These are phyloP conservation scores for Crithidia expoeki DNA, from an alignment of 208 protist genomes.

Conservation along the genomic window DNA sequence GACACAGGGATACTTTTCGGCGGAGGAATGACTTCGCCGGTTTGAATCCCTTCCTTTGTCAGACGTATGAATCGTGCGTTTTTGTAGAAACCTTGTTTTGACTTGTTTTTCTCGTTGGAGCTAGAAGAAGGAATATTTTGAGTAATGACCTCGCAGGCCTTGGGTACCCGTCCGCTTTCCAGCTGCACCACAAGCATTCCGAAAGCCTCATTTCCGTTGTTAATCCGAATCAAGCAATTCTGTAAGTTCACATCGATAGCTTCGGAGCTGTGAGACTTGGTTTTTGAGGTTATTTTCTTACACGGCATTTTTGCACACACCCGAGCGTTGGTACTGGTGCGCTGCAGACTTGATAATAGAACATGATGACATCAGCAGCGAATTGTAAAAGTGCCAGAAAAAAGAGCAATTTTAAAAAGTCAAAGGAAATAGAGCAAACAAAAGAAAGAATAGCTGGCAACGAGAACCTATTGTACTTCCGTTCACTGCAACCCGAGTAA, in stretches of 20 bases:
- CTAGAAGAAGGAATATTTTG: conserved; percentile 43
- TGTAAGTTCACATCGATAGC: conserved; percentile 27
- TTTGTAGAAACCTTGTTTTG: conserved; percentile 62
- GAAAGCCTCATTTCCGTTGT: conserved; percentile 30
- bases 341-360: background rate
- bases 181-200: conserved; percentile 36
- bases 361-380: background rate
- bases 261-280: conserved; percentile 24
- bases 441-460: background rate
- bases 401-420: background rate
- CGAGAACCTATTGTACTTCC: no score
- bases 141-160: conserved; percentile 74
- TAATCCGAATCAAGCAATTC: conserved; percentile 32
- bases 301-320: conserved; percentile 17
- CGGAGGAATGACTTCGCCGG: conserved; percentile 54
- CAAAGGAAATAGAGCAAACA: background rate
- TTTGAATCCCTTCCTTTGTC: conserved; percentile 72
- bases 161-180: conserved; percentile 49
- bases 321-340: background rate
- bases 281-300: conserved; percentile 19
- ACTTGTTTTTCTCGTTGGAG: conserved; percentile 52
- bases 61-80: conserved; percentile 64
- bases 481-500: no score
- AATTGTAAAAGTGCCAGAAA: background rate
- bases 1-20: conserved; percentile 41